Percentiles rank a stretch among this genome's conserved stretches.
Conservation (phyloP, 768 basidiomycete species). For the Termitomyces sp. region DNA sequence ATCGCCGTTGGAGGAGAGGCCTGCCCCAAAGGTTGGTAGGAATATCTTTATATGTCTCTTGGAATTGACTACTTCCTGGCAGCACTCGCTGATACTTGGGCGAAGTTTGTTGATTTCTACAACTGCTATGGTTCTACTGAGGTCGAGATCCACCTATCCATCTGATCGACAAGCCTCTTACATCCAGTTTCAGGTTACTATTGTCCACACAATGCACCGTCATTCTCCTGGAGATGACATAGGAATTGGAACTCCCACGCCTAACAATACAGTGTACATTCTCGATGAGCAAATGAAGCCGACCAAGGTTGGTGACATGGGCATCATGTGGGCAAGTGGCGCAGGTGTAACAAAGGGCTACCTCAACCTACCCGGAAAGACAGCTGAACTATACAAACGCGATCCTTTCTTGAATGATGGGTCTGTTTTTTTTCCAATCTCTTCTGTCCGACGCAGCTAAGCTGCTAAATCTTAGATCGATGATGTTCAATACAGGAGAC, state of each 20-base stretch:
- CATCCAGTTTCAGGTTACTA: slow-evolving; percentile 33
- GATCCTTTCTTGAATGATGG: slow-evolving; percentile 52
- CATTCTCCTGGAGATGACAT: slow-evolving; percentile 35
- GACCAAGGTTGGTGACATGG: slow-evolving; percentile 30
- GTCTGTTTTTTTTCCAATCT: slow-evolving; percentile 25
- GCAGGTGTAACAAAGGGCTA: slow-evolving; percentile 52
- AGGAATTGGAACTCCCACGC: slow-evolving; percentile 45
- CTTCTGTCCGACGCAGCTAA: not conserved
- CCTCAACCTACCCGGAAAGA: slow-evolving; percentile 48
- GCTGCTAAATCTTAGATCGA: slow-evolving; percentile 16
- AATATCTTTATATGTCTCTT: not conserved
- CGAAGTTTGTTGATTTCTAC: slow-evolving; percentile 34
- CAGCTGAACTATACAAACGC: slow-evolving; percentile 40
- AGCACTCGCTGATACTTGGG: slow-evolving; percentile 42
- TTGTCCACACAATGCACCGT: slow-evolving; percentile 47
- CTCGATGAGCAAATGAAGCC: slow-evolving; percentile 35
- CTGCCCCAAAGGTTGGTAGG: slow-evolving; percentile 39
- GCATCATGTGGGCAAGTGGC: slow-evolving; percentile 57
- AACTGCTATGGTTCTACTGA: slow-evolving; percentile 55
- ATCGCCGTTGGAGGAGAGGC: slow-evolving; percentile 52
- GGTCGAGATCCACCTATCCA: slow-evolving; percentile 17
- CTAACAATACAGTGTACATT: slow-evolving; percentile 41
- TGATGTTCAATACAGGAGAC: slow-evolving; percentile 65
- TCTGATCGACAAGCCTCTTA: not conserved
- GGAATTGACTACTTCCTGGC: not conserved